Base-by-base conservation (phyloP, 164 flowering plant genomes). In the Magnolia sinica region DNA sequence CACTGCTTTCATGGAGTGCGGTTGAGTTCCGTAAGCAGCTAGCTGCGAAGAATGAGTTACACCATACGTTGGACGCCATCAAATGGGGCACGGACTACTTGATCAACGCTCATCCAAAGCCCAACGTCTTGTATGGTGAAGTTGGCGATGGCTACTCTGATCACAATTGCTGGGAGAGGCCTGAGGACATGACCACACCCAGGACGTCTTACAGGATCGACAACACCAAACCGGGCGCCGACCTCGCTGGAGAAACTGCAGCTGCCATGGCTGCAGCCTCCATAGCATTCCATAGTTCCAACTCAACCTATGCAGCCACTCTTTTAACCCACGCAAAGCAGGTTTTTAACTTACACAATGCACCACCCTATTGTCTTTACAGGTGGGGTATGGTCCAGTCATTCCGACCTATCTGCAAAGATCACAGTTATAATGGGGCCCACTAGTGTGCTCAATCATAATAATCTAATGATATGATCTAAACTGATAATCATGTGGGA, bases 181-280 rank as follows among this genome's bases (percentile, higher is more conserved):
- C 96, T 0, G 98, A 93, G 70, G 93, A 91, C 75, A 93, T 93
- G 97, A 85, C 84, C 68, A 89, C 96, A 0, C 82, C 94, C 2
- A 81, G 96, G 29, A 82, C 85, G 0, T 37, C 84, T 3, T 90
- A 72, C 75, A 80, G 74, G 73, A 77, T 93, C 7, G 87, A 88
- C 66, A 77, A 68, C 0, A 64, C 81, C n/a, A 71, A 86, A 27
- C 95, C 95, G 0, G 96, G 97, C 0, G 79, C 96, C 0, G 97
- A 90, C 74, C 85, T 93, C 2, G 95, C 93, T 3, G 97, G 85
- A 1, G 95, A 93, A 80, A 87, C 92, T 1, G 89, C 95, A 0
- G 97, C 97, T 19, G 94, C 97, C 50, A 6, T 91, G 8, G 94
- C 95, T 19, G 94, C 96, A 0, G 87, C 97, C 1, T 83, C 94